A percentile compares a stretch with the other conserved stretches of the same genome.
Conservation (phyloP, 148 eudicot genomes). For the Pouteria glomerata region DNA sequence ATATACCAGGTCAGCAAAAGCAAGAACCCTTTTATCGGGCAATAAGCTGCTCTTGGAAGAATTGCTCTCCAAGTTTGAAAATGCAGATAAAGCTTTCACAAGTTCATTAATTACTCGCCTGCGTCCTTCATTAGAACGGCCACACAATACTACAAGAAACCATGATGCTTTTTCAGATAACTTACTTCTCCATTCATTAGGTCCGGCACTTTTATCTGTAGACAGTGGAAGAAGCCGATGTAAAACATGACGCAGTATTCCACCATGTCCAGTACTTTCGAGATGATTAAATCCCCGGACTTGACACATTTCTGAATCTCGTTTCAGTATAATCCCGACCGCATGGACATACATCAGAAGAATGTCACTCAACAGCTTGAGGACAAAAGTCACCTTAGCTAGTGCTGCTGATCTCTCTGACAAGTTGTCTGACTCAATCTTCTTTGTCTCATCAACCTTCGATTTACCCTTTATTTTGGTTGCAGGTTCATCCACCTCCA, state of each 20-base stretch:
- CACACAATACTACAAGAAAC: slow-evolving; percentile 92
- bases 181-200: slow-evolving; percentile 71
- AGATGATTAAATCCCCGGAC: slow-evolving; percentile 41
- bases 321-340: slow-evolving; percentile 67
- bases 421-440: slow-evolving; percentile 39
- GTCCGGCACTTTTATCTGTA: slow-evolving; percentile 52
- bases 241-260: slow-evolving; percentile 80
- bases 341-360: slow-evolving; percentile 92
- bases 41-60: slow-evolving; percentile 51
- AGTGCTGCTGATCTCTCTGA: slow-evolving; percentile 74
- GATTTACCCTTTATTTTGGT: slow-evolving; percentile 75
- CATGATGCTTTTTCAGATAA: slow-evolving; percentile 95
- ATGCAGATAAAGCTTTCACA: slow-evolving; percentile 67
- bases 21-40: slow-evolving; percentile 76
- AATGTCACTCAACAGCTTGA: slow-evolving; percentile 86
- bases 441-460: slow-evolving; percentile 71
- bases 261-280: slow-evolving; percentile 55
- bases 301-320: slow-evolving; percentile 77
- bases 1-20: slow-evolving; percentile 77
- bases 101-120: slow-evolving; percentile 84
- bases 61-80: slow-evolving; percentile 43
- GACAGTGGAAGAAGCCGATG: slow-evolving; percentile 67
- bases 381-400: slow-evolving; percentile 86
- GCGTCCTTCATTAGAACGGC: slow-evolving; percentile 95
- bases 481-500: slow-evolving; percentile 78